Percentiles rank a stretch among this genome's conserved stretches.
Conservation (phyloP, 306 rosid genomes). For the Cotoneaster glaucophyllus region DNA sequence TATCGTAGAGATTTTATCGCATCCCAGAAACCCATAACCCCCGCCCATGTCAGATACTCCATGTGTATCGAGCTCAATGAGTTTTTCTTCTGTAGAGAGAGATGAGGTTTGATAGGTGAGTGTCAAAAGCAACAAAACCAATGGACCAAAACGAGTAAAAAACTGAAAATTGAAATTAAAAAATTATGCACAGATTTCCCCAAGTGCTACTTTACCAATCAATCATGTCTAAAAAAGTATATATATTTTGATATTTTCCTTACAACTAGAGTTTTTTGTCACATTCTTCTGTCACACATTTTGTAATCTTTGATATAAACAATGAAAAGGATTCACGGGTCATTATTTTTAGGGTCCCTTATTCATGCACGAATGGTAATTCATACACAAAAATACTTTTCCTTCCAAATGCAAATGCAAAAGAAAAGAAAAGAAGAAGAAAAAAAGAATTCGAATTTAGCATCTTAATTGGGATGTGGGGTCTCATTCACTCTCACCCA, state of each 20-base stretch:
- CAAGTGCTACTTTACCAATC: not conserved
- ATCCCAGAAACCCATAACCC: slow-evolving; percentile 35
- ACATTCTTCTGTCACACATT: slow-evolving; percentile 4
- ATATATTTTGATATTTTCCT: not conserved
- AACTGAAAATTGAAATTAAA: slow-evolving; percentile 3
- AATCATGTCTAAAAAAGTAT: not conserved
- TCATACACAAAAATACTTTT: not conserved
- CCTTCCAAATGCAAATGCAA: not conserved
- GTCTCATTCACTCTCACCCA: slow-evolving; percentile 5
- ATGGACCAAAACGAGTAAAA: slow-evolving; percentile 21
- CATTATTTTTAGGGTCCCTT: not conserved
- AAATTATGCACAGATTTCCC: not conserved
- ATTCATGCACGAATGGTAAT: not conserved
- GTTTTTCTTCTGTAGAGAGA: slow-evolving; percentile 21
- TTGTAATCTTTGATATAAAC: not conserved
- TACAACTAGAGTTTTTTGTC: not conserved
- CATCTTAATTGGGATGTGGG: slow-evolving; percentile 27
- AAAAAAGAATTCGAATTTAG: slow-evolving; percentile 20
- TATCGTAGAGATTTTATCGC: not conserved
- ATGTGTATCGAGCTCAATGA: slow-evolving; percentile 28
- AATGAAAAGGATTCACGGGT: slow-evolving; percentile 1
- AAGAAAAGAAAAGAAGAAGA: not conserved
- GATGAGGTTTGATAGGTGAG: slow-evolving; percentile 31
- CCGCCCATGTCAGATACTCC: slow-evolving; percentile 52
- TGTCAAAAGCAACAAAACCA: slow-evolving; percentile 37